Percentiles rank a stretch among this genome's conserved stretches.
Conservation (phyloP, 73 alveolate species). For the Tetrahymena thermophila region DNA sequence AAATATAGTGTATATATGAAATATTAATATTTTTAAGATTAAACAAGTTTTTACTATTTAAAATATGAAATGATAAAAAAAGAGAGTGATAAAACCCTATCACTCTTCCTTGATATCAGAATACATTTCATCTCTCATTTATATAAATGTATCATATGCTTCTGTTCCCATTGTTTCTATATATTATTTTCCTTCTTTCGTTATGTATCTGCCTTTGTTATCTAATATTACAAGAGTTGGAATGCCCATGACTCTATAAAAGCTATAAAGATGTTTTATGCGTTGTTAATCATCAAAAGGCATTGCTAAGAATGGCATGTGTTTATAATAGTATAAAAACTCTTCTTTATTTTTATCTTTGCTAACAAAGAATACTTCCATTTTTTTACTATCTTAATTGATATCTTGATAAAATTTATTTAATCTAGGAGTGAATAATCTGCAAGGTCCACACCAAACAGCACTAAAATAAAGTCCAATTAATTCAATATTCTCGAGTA, state of each 20-base stretch:
- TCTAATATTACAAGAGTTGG: not conserved
- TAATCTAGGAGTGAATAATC: constrained; percentile 68
- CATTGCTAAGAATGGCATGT: not conserved
- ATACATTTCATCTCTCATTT: not conserved
- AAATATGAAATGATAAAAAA: not conserved
- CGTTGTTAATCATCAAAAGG: not conserved
- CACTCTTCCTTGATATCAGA: not conserved
- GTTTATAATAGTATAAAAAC: not conserved
- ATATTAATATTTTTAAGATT: no score
- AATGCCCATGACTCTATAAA: not conserved
- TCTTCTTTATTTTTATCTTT: not conserved
- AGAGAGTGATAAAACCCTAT: not conserved
- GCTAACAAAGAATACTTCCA: not conserved
- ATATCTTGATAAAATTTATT: constrained; percentile 49
- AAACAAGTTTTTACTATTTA: not conserved
- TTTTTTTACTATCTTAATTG: constrained; percentile 40
- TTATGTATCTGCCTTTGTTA: not conserved
- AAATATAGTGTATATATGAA: no score
- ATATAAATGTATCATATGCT: not conserved
- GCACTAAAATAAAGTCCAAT: constrained; percentile 74
- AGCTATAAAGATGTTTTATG: not conserved
- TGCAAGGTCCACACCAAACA: constrained; percentile 86
- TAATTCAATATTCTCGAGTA: constrained; percentile 11
- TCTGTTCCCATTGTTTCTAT: not conserved
- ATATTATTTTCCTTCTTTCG: not conserved